A percentile compares a stretch with the other conserved stretches of the same genome.
These are phyloP conservation scores for Penicillium pulvis DNA, from an alignment of 495 filamentous ascomycete species.

Conservation along the genomic window DNA sequence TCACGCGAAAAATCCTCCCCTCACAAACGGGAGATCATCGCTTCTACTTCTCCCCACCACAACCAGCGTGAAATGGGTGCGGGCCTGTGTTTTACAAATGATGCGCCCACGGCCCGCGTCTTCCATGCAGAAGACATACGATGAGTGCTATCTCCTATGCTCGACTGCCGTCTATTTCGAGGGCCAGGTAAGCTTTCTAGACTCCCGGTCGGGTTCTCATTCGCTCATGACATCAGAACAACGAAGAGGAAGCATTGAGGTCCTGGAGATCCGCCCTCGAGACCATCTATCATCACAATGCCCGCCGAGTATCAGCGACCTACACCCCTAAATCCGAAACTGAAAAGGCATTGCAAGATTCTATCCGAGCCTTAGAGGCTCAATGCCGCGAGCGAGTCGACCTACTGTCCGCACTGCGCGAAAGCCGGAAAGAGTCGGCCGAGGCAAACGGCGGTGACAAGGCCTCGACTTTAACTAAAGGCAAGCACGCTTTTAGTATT, in stretches of 20 bases:
- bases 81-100: constrained; percentile 49
- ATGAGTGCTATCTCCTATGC: constrained; percentile 90
- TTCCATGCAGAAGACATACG: constrained; percentile 94
- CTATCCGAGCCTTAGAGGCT: constrained; percentile 77
- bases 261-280: constrained; percentile 92
- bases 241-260: constrained; percentile 87
- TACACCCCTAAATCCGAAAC: constrained; percentile 80
- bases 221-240: constrained; percentile 61
- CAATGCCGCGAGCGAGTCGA: constrained; percentile 95
- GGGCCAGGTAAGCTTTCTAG: constrained; percentile 63
- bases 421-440: constrained; percentile 68
- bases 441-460: constrained; percentile 31
- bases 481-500: constrained; percentile 13
- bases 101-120: constrained; percentile 80
- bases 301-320: constrained; percentile 67
- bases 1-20: constrained; percentile 44
- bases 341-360: constrained; percentile 79
- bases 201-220: constrained; percentile 12
- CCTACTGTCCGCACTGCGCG: constrained; percentile 76
- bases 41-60: constrained; percentile 21
- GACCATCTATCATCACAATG: constrained; percentile 86
- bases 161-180: constrained; percentile 97
- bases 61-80: constrained; percentile 33
- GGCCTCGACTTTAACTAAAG: constrained; percentile 22
- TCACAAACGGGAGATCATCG: constrained; percentile 27